These are phyloP conservation scores for Moringa oleifera DNA, from an alignment of 345 rosid species.

Conservation along the genomic window DNA sequence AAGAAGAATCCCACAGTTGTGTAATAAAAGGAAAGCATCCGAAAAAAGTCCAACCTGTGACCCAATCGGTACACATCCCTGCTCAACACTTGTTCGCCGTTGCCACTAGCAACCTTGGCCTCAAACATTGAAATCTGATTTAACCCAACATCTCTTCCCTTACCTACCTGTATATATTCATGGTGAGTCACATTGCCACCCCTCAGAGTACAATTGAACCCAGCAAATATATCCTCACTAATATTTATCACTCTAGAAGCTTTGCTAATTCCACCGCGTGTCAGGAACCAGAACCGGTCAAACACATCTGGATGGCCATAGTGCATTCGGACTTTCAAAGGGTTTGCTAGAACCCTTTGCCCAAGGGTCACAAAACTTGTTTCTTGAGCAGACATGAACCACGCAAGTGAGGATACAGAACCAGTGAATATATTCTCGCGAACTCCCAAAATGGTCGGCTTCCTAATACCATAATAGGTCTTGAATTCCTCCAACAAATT, in stretches of 20 bases:
- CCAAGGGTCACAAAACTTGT: conserved; percentile 93
- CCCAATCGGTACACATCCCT: conserved; percentile 97
- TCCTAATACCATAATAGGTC: conserved; percentile 62
- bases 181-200: conserved; percentile 98
- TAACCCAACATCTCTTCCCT: conserved; percentile 98
- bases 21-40: conserved; percentile 95
- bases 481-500: conserved; percentile 90
- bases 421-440: conserved; percentile 95
- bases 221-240: conserved; percentile 99
- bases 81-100: conserved; percentile 95
- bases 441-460: conserved; percentile 87
- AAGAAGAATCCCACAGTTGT: conserved; percentile 91
- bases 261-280: conserved; percentile 95
- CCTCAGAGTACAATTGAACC: conserved; percentile 94
- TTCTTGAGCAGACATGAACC: conserved; percentile 94
- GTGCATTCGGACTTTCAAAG: conserved; percentile 93
- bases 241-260: conserved; percentile 95
- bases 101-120: conserved; percentile 99
- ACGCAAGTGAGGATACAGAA: conserved; percentile 89
- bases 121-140: conserved; percentile 98
- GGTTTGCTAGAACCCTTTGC: conserved; percentile 95
- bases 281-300: conserved; percentile 94
- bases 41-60: conserved; percentile 91
- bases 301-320: conserved; percentile 98
- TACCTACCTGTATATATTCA: conserved; percentile 95